These are phyloP conservation scores for Iberis pinnata DNA, from an alignment of 345 rosid species.

Conservation along the genomic window DNA sequence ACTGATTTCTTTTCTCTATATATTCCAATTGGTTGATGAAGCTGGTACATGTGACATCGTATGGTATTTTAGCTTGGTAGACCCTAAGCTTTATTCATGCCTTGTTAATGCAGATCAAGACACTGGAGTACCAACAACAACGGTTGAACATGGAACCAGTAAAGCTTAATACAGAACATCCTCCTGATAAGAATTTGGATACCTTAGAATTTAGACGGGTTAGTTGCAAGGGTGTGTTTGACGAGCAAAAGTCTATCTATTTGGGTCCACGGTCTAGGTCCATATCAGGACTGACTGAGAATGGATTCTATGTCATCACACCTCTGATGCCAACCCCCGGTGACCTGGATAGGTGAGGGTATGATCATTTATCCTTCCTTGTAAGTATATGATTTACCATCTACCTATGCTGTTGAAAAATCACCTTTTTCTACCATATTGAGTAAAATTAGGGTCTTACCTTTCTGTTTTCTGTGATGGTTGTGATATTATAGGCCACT, in stretches of 20 bases:
- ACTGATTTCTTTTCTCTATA: not conserved
- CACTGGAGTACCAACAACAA: constrained; percentile 58
- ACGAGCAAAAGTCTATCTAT: constrained; percentile 57
- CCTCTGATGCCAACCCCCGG: constrained; percentile 66
- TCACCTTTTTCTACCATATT: not conserved
- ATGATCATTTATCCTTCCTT: constrained; percentile 21
- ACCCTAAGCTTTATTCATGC: not conserved
- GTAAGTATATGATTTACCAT: not conserved
- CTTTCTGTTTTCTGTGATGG: not conserved
- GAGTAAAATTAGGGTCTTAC: not conserved
- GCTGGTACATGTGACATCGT: not conserved
- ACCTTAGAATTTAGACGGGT: constrained; percentile 75
- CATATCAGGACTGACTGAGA: constrained; percentile 88
- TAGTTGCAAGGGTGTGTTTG: constrained; percentile 60
- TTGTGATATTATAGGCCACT: constrained; percentile 8
- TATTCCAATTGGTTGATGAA: constrained; percentile 5
- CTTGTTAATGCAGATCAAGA: constrained; percentile 47
- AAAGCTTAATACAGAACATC: constrained; percentile 41
- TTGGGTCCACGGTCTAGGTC: constrained; percentile 93
- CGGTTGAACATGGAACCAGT: constrained; percentile 73
- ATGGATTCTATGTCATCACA: constrained; percentile 72
- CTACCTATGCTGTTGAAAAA: not conserved
- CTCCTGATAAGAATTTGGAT: constrained; percentile 38
- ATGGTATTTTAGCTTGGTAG: constrained; percentile 7
- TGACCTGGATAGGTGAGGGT: constrained; percentile 60